A percentile compares a stretch with the other conserved stretches of the same genome.
Evolutionary conservation across 129 eudicot genomes (phyloP).

Genomic region (Artemisia tridentata): DNA sequence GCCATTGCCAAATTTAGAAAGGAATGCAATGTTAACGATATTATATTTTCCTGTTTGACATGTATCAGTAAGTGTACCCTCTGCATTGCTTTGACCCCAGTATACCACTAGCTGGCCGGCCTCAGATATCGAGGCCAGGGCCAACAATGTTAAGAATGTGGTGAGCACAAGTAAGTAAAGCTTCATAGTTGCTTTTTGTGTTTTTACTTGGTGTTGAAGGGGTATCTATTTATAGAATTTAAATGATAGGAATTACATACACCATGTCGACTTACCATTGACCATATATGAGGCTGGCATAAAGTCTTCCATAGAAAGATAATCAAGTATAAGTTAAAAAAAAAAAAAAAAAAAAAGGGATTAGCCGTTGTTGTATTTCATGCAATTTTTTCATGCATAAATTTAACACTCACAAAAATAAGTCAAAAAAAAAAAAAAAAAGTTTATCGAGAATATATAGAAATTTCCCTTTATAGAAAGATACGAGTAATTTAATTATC

Average conservation of each 20-base stretch:
- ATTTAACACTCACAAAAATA: no score
- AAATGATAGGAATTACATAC: no score
- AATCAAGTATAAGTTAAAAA: no score
- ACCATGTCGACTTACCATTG: not conserved
- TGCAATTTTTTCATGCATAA: no score
- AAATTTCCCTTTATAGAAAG: no score
- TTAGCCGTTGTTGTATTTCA: no score
- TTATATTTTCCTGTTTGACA: not conserved
- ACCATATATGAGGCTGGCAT: not conserved
- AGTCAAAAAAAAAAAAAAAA: no score
- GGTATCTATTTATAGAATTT: not conserved
- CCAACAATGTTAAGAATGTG: not conserved
- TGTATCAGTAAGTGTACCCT: not conserved
- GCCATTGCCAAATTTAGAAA: conserved; percentile 5
- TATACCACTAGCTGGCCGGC: conserved; percentile 5
- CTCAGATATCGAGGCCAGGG: conserved; percentile 9
- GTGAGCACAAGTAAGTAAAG: not conserved
- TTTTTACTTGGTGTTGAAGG: not conserved
- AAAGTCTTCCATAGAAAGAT: not conserved
- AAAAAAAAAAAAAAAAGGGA: no score
- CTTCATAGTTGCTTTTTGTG: not conserved
- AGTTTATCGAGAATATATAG: no score
- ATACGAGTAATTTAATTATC: no score
- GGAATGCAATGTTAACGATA: conserved; percentile 9
- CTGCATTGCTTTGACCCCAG: not conserved